Evolutionary conservation across 2,329 filamentous ascomycete genomes (phyloP), one percentile per base, ranked within the genome.

Genomic region (Byssoonygena ceratinophila): DNA sequence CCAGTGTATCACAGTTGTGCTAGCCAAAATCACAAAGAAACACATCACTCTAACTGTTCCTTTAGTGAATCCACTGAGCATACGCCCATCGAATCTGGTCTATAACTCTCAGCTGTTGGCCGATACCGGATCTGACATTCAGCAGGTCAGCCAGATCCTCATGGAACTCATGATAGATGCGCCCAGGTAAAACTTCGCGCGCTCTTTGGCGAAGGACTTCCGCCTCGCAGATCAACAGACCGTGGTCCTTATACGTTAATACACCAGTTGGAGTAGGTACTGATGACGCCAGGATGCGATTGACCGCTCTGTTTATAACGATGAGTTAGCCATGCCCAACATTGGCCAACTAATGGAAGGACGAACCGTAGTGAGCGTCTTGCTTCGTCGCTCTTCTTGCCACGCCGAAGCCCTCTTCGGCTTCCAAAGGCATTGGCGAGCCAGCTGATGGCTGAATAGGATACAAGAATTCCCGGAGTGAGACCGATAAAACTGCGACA

Each of bases 81-180:
- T 96, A 97, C 3, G 85, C 85, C 91, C 92, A 97, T 57, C 87
- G 78, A 59, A 97, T 88, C 55, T 92, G 78, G 60, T 90, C 81
- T 51, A 95, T 72, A 40, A 91, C 85, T 65, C 81, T 83, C 55
- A 83, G 76, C 72, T 97, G 91, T 60, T 82, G 78, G 61, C 83
- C 79, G 48, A 94, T 78, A 2, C 88, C 87, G 60, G 82, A 84
- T 45, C 80, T 72, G 58, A 91, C 82, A 64, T 95, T 89, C 18
- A 87, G 81, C 46, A 98, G 74, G 62, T 96, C 90, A 55, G 85
- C 81, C 31, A 95, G 74, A 64, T 98, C 92, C 66, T 94, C 86
- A 52, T 89, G 70, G 62, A 98, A 96, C 61, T 96, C 90, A 60
- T 83, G 81, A 63, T 84, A 82, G 11, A 94, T 78, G 40, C 86